A percentile compares a stretch with the other conserved stretches of the same genome.
Conservation (phyloP, 352 stramenopile species). For the Globisporangium sylvaticum region DNA sequence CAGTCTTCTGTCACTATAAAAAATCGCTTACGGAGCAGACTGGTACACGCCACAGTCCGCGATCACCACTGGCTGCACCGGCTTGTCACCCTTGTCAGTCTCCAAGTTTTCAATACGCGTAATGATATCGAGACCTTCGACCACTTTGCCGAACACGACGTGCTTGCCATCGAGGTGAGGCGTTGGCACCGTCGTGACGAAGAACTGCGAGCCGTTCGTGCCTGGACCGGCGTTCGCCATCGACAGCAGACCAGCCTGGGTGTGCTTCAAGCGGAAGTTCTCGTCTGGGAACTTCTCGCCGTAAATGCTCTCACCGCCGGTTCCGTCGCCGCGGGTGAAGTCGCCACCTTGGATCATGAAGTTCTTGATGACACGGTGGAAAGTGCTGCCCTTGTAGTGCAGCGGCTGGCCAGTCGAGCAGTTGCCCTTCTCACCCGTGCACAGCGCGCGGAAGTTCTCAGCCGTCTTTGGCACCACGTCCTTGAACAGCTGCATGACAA, state of each 20-base stretch:
- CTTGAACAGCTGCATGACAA: constrained; percentile 96
- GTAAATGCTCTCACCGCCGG: constrained; percentile 93
- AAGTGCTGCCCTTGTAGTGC: constrained; percentile 97
- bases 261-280: constrained; percentile 98
- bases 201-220: constrained; percentile 98
- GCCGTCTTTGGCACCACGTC: constrained; percentile 96
- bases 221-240: constrained; percentile 96
- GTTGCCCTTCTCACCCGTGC: constrained; percentile 96
- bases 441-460: constrained; percentile 98
- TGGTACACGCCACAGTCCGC: constrained; percentile 93
- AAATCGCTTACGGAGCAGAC: constrained; percentile 11
- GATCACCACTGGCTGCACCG: constrained; percentile 90
- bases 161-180: constrained; percentile 97
- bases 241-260: constrained; percentile 91
- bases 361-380: constrained; percentile 97
- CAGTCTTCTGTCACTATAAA: neutral
- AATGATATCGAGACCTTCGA: constrained; percentile 90
- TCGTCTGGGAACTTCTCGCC: constrained; percentile 95
- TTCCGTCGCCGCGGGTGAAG: constrained; percentile 95
- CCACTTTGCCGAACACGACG: constrained; percentile 95
- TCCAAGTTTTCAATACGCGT: constrained; percentile 90
- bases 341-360: constrained; percentile 96
- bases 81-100: constrained; percentile 91
- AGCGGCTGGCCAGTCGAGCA: constrained; percentile 81
- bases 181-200: constrained; percentile 93